Conservation (phyloP, 345 rosid genomes). For the Psidium friedrichsthalianum region DNA sequence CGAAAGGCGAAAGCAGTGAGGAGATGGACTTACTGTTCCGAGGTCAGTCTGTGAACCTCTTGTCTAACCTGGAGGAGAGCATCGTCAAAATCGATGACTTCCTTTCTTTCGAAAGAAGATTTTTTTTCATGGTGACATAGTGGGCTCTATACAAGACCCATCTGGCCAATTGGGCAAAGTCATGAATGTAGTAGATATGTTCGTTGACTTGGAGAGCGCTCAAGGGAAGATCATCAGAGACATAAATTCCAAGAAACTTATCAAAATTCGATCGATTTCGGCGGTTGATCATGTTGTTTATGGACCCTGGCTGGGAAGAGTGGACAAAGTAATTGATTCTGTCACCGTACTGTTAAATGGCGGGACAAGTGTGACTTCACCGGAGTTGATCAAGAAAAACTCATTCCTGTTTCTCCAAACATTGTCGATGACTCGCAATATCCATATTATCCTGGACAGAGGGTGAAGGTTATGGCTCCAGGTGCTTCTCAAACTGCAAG, state of each 20-base stretch:
- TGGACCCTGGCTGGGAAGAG: constrained; percentile 80
- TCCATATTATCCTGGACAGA: constrained; percentile 78
- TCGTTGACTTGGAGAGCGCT: constrained; percentile 52
- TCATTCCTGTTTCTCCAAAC: constrained; percentile 47
- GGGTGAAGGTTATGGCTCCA: constrained; percentile 48
- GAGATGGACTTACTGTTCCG: constrained; percentile 44
- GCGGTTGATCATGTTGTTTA: constrained; percentile 63
- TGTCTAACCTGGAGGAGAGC: constrained; percentile 75
- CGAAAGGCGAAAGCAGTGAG: constrained; percentile 83
- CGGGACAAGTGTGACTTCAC: constrained; percentile 56
- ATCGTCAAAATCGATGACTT: constrained; percentile 86
- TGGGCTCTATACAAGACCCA: constrained; percentile 42
- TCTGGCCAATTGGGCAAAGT: constrained; percentile 85
- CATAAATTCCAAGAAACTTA: constrained; percentile 51
- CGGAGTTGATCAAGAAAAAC: constrained; percentile 41
- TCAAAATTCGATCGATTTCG: constrained; percentile 50
- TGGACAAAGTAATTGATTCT: constrained; percentile 49
- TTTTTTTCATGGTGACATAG: constrained; percentile 68
- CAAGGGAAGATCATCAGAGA: constrained; percentile 40
- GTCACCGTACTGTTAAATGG: constrained; percentile 59
- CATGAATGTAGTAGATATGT: constrained; percentile 35
- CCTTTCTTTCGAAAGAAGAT: constrained; percentile 76
- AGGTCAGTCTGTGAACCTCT: constrained; percentile 53
- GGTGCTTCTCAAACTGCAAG: constrained; percentile 37
- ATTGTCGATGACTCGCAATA: constrained; percentile 59